Base-by-base conservation (phyloP, 495 filamentous ascomycete species). In the Hypoxylon subgilvum region DNA sequence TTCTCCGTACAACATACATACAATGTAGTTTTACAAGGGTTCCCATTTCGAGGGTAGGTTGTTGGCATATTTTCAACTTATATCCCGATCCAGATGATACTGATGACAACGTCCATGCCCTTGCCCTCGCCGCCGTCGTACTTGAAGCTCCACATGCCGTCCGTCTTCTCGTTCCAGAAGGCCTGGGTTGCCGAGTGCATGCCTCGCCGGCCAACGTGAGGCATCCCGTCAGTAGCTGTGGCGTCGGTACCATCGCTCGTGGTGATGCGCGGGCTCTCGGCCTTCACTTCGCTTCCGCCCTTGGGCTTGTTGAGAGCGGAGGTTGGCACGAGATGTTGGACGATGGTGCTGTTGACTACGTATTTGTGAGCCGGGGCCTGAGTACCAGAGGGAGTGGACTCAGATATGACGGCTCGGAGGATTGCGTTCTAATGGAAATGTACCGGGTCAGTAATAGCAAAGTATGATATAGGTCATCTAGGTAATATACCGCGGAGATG, bases 121-220 rank as follows among this genome's bases (percentile, higher is more conserved):
- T 84, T 88, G 69, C 76, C 83, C 74, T 91, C 89, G 16, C 84
- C 88, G 47, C 84, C 90, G 63, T 92, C 88, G 70, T 89, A 96
- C 78, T 98, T 97, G 79, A 86, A 95, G 69, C 86, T 96, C 91
- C 91, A 98, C 88, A 95, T 96, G 45, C 94, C 94, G 67, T 98
- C 94, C 52, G 86, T 90, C 79, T 95, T 92, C 66, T 94, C 91
- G 70, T 97, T 93, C 94, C 94, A 98, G 79, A 88, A 98, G 1
- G 92, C 95, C 32, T 90, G 94, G 1, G 88, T 90, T 12, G 94
- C 94, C 57, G 86, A 90, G 79, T 98, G 94, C 94, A 98, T 96
- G 34, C 94, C 94, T 44, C 93, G 84, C 54, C 92, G 85, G 35
- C 92, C 92, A 19, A 83, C 84, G 69, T 88, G 80, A 4, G 76